Percentiles rank a stretch among this genome's conserved stretches.
phyloP scores from a whole-genome alignment of 2,329 filamentous ascomycete genomes.

The Fusarium brachygibbosum region DNA sequence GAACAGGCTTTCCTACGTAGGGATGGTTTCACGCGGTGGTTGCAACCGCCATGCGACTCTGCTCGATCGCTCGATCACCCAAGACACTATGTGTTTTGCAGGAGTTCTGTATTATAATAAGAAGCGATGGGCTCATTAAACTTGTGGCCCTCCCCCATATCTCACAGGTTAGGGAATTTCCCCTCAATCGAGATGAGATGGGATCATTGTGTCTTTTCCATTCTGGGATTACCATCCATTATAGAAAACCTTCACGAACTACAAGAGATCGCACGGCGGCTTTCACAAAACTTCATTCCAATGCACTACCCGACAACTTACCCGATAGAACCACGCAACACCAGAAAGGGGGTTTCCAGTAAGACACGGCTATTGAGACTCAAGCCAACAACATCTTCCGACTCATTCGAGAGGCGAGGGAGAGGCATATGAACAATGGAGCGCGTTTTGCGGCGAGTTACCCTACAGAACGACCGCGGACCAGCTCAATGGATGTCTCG shows the following conservation, averaged over 20 bases:
- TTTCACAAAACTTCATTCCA: constrained; percentile 16
- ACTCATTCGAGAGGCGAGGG: constrained; percentile 1
- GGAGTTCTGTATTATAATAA: constrained; percentile 18
- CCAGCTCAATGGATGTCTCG: constrained; percentile 16
- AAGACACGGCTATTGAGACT: constrained; percentile 13
- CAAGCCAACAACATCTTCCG: background rate
- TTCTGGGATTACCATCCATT: background rate
- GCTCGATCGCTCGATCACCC: constrained; percentile 28
- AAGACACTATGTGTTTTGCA: constrained; percentile 22
- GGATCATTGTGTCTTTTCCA: background rate
- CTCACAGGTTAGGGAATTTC: background rate
- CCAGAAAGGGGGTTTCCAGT: constrained; percentile 5
- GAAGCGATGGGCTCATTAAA: constrained; percentile 28
- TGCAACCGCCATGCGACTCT: constrained; percentile 21
- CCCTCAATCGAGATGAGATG: background rate
- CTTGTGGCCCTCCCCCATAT: constrained; percentile 19
- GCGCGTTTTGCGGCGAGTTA: constrained; percentile 3
- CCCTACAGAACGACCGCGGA: constrained; percentile 17
- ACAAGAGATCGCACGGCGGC: background rate
- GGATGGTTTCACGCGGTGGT: constrained; percentile 23
- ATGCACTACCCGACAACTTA: constrained; percentile 5
- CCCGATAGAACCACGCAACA: background rate
- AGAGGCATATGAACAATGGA: constrained; percentile 15
- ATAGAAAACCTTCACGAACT: background rate
- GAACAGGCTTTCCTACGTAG: constrained; percentile 5